Conservation (phyloP, 495 filamentous ascomycete species). For the Talaromyces nanjingensis region DNA sequence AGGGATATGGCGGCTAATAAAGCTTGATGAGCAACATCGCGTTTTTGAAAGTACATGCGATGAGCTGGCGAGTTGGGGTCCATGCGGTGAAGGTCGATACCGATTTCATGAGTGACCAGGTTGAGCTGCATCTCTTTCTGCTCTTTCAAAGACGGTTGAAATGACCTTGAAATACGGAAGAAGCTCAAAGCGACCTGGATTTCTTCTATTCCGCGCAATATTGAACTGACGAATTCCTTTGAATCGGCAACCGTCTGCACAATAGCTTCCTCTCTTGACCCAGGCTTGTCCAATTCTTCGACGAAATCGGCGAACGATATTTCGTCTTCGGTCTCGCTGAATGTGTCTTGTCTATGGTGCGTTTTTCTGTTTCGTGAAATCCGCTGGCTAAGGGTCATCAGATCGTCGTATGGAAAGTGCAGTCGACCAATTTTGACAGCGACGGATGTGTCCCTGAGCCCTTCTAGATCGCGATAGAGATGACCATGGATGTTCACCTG, state of each 20-base stretch:
- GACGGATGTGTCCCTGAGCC: slow-evolving; percentile 83
- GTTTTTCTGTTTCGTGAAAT: slow-evolving; percentile 34
- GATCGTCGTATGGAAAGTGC: slow-evolving; percentile 85
- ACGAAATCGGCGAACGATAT: slow-evolving; percentile 68
- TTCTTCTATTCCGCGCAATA: slow-evolving; percentile 88
- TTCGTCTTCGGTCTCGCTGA: slow-evolving; percentile 39
- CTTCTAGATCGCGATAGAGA: slow-evolving; percentile 80
- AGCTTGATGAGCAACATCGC: slow-evolving; percentile 92
- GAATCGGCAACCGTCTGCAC: slow-evolving; percentile 87
- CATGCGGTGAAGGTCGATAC: slow-evolving; percentile 85
- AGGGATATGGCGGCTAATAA: slow-evolving; percentile 87
- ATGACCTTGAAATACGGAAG: slow-evolving; percentile 72
- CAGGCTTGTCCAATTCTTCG: slow-evolving; percentile 68
- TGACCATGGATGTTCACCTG: slow-evolving; percentile 87
- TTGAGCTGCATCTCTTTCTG: slow-evolving; percentile 70
- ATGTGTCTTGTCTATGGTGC: slow-evolving; percentile 25
- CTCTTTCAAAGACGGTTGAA: slow-evolving; percentile 57
- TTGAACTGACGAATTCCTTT: slow-evolving; percentile 83
- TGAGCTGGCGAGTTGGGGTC: slow-evolving; percentile 92
- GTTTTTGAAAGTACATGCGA: slow-evolving; percentile 96
- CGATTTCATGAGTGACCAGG: slow-evolving; percentile 90
- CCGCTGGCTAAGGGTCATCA: slow-evolving; percentile 52
- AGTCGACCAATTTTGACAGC: slow-evolving; percentile 84
- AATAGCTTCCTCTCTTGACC: slow-evolving; percentile 65
- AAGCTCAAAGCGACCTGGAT: slow-evolving; percentile 94